These are phyloP conservation scores for Blastobotrys persicus DNA, from an alignment of 1,139 yeast species.

Conservation along the genomic window DNA sequence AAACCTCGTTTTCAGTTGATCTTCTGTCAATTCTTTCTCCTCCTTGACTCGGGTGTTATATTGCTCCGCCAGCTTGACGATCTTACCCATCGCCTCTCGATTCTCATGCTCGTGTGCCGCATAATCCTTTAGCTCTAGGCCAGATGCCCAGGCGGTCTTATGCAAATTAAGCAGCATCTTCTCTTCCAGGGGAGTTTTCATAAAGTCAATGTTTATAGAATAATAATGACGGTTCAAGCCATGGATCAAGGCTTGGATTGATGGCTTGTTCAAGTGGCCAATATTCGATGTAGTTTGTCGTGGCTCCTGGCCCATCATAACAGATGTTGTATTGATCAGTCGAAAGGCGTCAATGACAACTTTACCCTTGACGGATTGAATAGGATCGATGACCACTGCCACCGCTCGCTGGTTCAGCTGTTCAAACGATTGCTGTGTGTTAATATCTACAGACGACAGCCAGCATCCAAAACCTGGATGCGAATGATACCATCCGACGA, in stretches of 20 bases:
- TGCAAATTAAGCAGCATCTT: conserved; percentile 92
- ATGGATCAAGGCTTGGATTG: conserved; percentile 94
- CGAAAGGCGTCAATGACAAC: conserved; percentile 99
- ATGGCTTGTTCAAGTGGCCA: conserved; percentile 95
- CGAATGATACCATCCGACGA: conserved; percentile 99
- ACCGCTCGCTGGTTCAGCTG: conserved; percentile 93
- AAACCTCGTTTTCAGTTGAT: conserved; percentile 88
- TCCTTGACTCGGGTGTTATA: conserved; percentile 91
- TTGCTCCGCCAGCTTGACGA: conserved; percentile 88
- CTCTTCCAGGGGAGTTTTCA: conserved; percentile 88
- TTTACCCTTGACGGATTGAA: conserved; percentile 96
- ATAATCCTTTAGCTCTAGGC: conserved; percentile 76
- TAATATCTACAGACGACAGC: conserved; percentile 95
- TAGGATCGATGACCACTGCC: conserved; percentile 97
- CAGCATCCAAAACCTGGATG: conserved; percentile 99
- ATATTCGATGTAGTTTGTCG: conserved; percentile 96
- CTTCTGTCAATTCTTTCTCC: conserved; percentile 84
- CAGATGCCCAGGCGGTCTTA: conserved; percentile 95
- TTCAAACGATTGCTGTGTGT: conserved; percentile 96
- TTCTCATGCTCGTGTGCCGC: conserved; percentile 75
- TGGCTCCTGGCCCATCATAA: conserved; percentile 97
- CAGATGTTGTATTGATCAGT: conserved; percentile 79
- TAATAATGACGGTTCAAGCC: conserved; percentile 97
- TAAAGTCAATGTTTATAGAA: conserved; percentile 91
- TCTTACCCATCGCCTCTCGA: conserved; percentile 65